Conservation (phyloP, 352 stramenopile species). For the Pelagophyceae sp. region DNA sequence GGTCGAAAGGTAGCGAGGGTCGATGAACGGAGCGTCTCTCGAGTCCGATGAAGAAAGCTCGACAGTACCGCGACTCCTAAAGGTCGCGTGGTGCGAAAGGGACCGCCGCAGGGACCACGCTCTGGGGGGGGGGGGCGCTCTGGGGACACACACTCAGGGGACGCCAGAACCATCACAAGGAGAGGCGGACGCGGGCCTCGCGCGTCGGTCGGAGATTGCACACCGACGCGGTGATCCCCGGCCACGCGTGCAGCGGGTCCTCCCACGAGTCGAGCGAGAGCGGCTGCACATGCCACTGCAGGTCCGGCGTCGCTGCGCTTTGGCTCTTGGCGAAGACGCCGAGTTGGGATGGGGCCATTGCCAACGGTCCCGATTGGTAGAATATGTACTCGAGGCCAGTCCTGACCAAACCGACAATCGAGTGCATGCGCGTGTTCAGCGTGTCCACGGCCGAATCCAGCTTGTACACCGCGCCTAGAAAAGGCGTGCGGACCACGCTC, state of each 20-base stretch:
- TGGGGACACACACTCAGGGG: too few species aligned
- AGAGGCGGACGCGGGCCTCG: constrained; percentile 25
- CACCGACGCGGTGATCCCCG: constrained; percentile 19
- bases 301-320: constrained; percentile 17
- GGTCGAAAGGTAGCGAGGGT: constrained; percentile 32
- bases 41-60: constrained; percentile 28
- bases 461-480: constrained; percentile 19
- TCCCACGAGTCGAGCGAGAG: constrained; percentile 26
- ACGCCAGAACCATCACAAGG: too few species aligned
- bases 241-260: constrained; percentile 21
- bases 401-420: not conserved
- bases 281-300: constrained; percentile 27
- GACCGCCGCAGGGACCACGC: too few species aligned
- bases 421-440: constrained; percentile 21
- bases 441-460: constrained; percentile 20
- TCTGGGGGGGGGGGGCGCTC: too few species aligned
- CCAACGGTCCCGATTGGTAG: constrained; percentile 20
- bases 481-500: too few species aligned
- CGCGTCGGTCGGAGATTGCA: constrained; percentile 32
- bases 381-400: constrained; percentile 27
- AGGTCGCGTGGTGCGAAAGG: too few species aligned
- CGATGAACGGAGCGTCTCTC: constrained; percentile 34
- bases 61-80: constrained; percentile 15
- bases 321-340: constrained; percentile 24
- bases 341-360: constrained; percentile 24